Evolutionary conservation across 2,329 filamentous ascomycete genomes (phyloP), one percentile per base, ranked within the genome.

Genomic region (Colletotrichum gigasporum): DNA sequence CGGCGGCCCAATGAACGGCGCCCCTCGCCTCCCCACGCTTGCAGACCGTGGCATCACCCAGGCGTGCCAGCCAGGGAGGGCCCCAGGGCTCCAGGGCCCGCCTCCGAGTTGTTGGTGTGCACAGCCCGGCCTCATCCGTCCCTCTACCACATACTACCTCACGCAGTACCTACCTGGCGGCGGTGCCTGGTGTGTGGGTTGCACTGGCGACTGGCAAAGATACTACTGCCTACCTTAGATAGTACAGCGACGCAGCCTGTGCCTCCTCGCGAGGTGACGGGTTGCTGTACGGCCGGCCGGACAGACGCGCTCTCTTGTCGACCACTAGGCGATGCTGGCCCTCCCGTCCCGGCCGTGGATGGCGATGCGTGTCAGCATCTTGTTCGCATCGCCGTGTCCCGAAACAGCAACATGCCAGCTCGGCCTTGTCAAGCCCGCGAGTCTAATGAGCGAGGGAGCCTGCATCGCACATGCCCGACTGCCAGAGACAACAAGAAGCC

Each of bases 391-490:
- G 35, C 37, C 26, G 24, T 42, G 47, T 34, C 41, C 48, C 57
- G 30, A 53, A 48, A 55, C 16, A 41, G 48, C 28, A 47, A 30
- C 26, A 24, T 39, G 54, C 54, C 45, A 47, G 41, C 47, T 59
- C 56, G 50, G 22, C 62, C 20, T 32, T 30, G 16, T 54, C 55
- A 39, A 64, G 48, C 24, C 47, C 26, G 12, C 41, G 16, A 28
- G n/a, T 42, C 35, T 39, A 16, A 42, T 48, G 39, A 26, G 41
- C 24, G 44, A 52, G 37, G 32, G 41, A 39, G 39, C 44, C 58
- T 69, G 56, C 45, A 63, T 63, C 60, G 22, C 45, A 45, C 45
- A 63, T 45, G 44, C 45, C 35, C 37, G 44, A 51, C 60, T 63
- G 54, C 35, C 54, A 45, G 44, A 59, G 39, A 32, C 42, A 30